Base-by-base conservation (phyloP, 108 stramenopile species). In the Skeletonema menzelii region DNA sequence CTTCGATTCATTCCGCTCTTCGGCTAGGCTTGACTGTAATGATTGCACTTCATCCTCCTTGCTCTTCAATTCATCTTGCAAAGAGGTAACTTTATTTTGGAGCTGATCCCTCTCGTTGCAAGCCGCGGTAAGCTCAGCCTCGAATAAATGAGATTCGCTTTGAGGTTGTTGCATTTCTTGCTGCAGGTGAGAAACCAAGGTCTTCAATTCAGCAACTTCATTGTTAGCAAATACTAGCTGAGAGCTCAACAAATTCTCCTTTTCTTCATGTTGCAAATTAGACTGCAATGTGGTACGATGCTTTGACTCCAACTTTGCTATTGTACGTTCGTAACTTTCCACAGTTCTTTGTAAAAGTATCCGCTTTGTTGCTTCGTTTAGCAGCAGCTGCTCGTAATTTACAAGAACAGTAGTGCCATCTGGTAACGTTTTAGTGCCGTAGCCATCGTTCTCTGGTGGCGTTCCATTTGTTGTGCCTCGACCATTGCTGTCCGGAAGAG, bases 281-380 rank as follows among this genome's bases (percentile, higher is more conserved):
- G 59, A 17, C 59, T 74, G 38, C 57, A 65, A 27, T 26, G 63
- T 35, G 1, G 44, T 49, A 15, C 67, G 37, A 56, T 72, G 42
- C 12, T 28, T 59, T 15, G 31, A n/a, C 27, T 70, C 62, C 5
- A 72, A 30, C 19, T 65, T 68, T 59, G 67, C 61, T 2, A 72
- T 56, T 7, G 66, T 72, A 30, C 67, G 70, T 55, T 79, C 67
- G 32, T 72, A 71, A 10, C 62, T 61, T 32, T 85, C 79, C 6
- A 83, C 61, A 47, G 87, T 86, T 56, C 88, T 69, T 64, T 91
- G 85, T 8, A 91, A 62, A 11, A 91, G 79, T 13, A 80, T 82
- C 14, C 91, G 76, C 62, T 89, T 91, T 11, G 82, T 83, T 27
- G 84, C 87, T 71, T 91, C 88, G 20, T 79, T 67, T 59, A 81